A percentile compares a stretch with the other conserved stretches of the same genome.
These are phyloP conservation scores for Quercus wislizeni DNA, from an alignment of 306 rosid species.

Conservation along the genomic window DNA sequence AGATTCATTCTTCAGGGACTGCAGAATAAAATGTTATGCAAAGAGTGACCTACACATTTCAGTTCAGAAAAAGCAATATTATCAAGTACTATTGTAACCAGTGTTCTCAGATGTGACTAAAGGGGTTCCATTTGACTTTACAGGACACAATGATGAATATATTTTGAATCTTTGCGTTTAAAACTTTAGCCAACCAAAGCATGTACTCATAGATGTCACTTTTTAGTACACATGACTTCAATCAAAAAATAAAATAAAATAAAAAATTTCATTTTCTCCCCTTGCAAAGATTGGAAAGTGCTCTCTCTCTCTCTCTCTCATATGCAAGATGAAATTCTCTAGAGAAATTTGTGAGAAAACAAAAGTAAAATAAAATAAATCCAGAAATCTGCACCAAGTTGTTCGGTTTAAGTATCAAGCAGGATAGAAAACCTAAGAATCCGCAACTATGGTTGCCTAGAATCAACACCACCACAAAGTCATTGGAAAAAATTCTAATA, in stretches of 20 bases:
- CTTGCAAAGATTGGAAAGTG: not conserved
- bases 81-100: not conserved
- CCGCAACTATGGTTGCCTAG: no score
- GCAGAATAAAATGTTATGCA: slow-evolving; percentile 2
- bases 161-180: not conserved
- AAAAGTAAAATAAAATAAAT: no score
- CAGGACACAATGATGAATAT: not conserved
- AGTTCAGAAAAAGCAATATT: not conserved
- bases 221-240: no score
- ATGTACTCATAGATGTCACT: not conserved
- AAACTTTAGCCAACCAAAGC: not conserved
- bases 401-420: no score
- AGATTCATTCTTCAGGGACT: not conserved
- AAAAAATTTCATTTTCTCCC: not conserved
- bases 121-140: not conserved
- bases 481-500: no score
- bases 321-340: no score
- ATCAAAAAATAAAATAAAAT: no score
- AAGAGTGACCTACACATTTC: not conserved
- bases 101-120: not conserved
- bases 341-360: no score
- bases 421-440: no score
- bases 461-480: no score
- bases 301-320: not conserved
- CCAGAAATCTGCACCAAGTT: no score